Evolutionary conservation across 805 yeast genomes (phyloP).

Genomic region (Wickerhamomyces chambardii): DNA sequence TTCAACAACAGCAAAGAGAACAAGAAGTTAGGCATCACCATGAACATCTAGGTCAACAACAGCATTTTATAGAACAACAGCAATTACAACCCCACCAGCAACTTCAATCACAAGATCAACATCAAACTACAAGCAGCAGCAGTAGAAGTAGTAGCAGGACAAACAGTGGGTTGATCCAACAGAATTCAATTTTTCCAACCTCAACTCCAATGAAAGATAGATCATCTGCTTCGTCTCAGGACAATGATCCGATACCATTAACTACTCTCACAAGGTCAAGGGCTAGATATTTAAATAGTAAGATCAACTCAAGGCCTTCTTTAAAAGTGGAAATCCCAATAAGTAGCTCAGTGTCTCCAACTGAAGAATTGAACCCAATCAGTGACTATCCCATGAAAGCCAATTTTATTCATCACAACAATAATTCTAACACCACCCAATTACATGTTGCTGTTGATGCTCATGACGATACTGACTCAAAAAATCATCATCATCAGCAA

Average conservation of each 20-base stretch:
- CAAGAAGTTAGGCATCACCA: too few species aligned
- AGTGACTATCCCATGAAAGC: neutral
- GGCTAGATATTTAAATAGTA: conserved; percentile 15
- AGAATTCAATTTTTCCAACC: neutral
- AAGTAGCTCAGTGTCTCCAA: neutral
- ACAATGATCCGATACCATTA: neutral
- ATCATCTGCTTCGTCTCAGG: neutral
- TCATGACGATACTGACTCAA: conserved; percentile 3
- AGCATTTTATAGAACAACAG: conserved; percentile 3
- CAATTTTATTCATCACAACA: too few species aligned
- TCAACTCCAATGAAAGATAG: neutral
- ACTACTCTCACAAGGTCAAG: conserved; percentile 6
- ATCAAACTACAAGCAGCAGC: neutral
- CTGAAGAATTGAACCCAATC: too few species aligned
- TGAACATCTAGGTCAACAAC: conserved; percentile 1
- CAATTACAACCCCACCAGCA: conserved; percentile 2
- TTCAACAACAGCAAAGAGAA: conserved; percentile 1
- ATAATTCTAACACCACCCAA: conserved; percentile 1
- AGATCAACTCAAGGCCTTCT: conserved; percentile 14
- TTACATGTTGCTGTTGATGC: conserved; percentile 4
- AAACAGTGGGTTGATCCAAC: neutral
- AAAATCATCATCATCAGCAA: too few species aligned
- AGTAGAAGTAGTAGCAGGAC: neutral
- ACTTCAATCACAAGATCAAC: neutral
- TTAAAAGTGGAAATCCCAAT: conserved; percentile 18